phyloP scores from a whole-genome alignment of 1,284 basidiomycete species.

The Phylloporus sp. region DNA sequence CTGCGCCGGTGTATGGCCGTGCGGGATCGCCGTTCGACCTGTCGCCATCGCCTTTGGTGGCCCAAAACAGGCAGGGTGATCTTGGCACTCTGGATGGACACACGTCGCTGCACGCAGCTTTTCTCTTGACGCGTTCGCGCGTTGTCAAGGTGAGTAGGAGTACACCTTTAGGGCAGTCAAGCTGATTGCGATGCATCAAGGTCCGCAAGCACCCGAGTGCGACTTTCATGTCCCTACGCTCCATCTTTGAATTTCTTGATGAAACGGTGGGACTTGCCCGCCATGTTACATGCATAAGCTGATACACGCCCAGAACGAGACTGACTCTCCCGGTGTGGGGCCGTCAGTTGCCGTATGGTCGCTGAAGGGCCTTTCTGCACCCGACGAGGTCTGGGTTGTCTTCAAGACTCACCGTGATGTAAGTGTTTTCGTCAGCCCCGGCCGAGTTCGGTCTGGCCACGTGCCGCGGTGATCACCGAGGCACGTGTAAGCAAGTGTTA shows the following conservation, averaged over 20 bases:
- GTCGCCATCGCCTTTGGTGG: constrained; percentile 42
- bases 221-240: constrained; percentile 41
- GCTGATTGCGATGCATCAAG: constrained; percentile 20
- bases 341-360: constrained; percentile 51
- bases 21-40: constrained; percentile 31
- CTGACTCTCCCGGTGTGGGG: constrained; percentile 2
- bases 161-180: constrained; percentile 10
- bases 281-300: constrained; percentile 3
- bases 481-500: constrained; percentile 2
- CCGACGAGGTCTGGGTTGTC: constrained; percentile 54
- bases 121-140: constrained; percentile 52
- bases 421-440: constrained; percentile 36
- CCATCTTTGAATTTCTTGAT: constrained; percentile 28
- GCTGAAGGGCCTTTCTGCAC: constrained; percentile 38
- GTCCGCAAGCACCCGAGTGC: constrained; percentile 28
- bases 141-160: constrained; percentile 55
- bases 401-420: constrained; percentile 66
- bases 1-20: constrained; percentile 1
- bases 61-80: constrained; percentile 39
- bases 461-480: constrained; percentile 14
- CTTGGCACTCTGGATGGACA: constrained; percentile 12
- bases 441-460: constrained; percentile 9
- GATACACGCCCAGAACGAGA: constrained; percentile 15
- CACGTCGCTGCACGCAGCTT: constrained; percentile 41
- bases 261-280: constrained; percentile 17